These are phyloP conservation scores for Globisporangium mamillatum DNA, from an alignment of 352 stramenopile genomes.

Conservation along the genomic window DNA sequence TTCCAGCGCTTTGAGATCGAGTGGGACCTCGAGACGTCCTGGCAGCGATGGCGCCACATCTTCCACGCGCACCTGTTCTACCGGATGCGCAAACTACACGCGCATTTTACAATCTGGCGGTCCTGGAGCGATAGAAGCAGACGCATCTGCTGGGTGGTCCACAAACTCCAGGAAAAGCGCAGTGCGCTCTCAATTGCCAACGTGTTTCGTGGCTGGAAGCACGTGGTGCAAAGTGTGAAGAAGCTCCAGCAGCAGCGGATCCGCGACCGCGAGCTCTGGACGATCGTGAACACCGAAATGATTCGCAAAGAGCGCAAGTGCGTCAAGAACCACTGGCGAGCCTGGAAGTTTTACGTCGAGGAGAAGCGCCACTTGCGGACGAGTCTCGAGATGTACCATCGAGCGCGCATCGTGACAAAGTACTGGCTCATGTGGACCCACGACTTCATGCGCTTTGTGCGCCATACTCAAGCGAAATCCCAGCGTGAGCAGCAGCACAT, in stretches of 20 bases:
- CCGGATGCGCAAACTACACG: slow-evolving; percentile 38
- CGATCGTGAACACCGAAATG: slow-evolving; percentile 57
- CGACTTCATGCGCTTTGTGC: slow-evolving; percentile 30
- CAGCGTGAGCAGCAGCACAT: background rate
- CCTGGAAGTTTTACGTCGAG: slow-evolving; percentile 37
- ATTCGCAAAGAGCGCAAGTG: slow-evolving; percentile 35
- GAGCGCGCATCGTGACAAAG: slow-evolving; percentile 53
- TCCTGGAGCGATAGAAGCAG: slow-evolving; percentile 16
- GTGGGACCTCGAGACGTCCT: slow-evolving; percentile 39
- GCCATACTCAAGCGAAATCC: background rate
- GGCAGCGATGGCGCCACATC: slow-evolving; percentile 52
- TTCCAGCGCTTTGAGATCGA: slow-evolving; percentile 49
- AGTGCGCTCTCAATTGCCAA: background rate
- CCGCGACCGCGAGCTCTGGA: slow-evolving; percentile 54
- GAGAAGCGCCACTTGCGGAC: slow-evolving; percentile 39
- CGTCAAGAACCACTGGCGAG: slow-evolving; percentile 42
- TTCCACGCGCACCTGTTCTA: slow-evolving; percentile 68
- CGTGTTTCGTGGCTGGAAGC: slow-evolving; percentile 36
- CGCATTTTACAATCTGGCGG: slow-evolving; percentile 34
- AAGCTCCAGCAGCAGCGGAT: slow-evolving; percentile 41
- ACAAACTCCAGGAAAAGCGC: background rate
- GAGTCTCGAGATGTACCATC: slow-evolving; percentile 46
- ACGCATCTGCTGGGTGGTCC: slow-evolving; percentile 20
- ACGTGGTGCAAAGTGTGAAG: slow-evolving; percentile 40
- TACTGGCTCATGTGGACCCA: slow-evolving; percentile 60